These are phyloP conservation scores for Barnettozyma vustinii DNA, from an alignment of 805 yeast genomes.

Conservation along the genomic window DNA sequence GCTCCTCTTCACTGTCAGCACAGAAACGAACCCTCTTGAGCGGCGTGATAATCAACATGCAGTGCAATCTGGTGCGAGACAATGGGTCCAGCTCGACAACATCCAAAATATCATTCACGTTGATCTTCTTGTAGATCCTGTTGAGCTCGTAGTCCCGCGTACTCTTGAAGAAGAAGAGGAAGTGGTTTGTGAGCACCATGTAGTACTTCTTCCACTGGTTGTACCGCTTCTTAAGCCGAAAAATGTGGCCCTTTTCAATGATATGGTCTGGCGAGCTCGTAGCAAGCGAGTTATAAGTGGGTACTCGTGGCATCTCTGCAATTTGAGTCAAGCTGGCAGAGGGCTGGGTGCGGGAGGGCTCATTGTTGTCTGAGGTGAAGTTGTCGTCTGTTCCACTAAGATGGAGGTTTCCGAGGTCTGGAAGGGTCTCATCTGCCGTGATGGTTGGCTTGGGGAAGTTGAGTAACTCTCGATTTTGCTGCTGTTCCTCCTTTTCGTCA, in stretches of 20 bases:
- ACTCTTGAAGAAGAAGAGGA: slow-evolving; percentile 36
- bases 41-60: slow-evolving; percentile 43
- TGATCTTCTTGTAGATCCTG: slow-evolving; percentile 28
- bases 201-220: slow-evolving; percentile 45
- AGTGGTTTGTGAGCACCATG: slow-evolving; percentile 37
- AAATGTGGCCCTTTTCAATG: slow-evolving; percentile 37
- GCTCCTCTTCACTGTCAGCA: slow-evolving; percentile 39
- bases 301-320: slow-evolving; percentile 4
- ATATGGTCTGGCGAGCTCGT: slow-evolving; percentile 28
- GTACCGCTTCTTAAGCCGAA: slow-evolving; percentile 36
- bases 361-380: slow-evolving; percentile 19
- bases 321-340: slow-evolving; percentile 7
- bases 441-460: slow-evolving; percentile 4
- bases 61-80: slow-evolving; percentile 37
- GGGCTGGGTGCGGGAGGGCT: slow-evolving; percentile 7
- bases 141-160: slow-evolving; percentile 15
- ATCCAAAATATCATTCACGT: slow-evolving; percentile 35
- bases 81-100: slow-evolving; percentile 47
- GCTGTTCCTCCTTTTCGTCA: neutral
- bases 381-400: slow-evolving; percentile 24
- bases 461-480: neutral
- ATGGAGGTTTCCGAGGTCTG: slow-evolving; percentile 7
- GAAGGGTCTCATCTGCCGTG: neutral
- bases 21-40: slow-evolving; percentile 40
- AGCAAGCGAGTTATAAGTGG: slow-evolving; percentile 18